Base-by-base conservation (phyloP, 2,329 filamentous ascomycete species). In the Aspergillus sp. region DNA sequence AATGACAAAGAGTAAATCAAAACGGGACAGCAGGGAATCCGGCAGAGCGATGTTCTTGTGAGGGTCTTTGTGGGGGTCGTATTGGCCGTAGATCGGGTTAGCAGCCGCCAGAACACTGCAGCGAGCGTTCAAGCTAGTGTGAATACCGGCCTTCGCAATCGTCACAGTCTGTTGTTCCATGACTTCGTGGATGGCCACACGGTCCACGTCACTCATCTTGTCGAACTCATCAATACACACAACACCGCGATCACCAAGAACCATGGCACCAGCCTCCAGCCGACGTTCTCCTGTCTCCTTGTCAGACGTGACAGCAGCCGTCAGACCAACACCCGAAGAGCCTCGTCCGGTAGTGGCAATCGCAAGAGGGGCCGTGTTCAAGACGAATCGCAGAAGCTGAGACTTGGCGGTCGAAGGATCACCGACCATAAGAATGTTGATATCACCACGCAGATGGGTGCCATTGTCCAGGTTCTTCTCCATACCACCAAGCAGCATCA, bases 151-250 rank as follows among this genome's bases (percentile, higher is more conserved):
- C 76, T 99, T 99, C 48, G 94, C 94, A 66, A 99, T 99, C 13
- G 94, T 99, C 55, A 99, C 94, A 0, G 94, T 99, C 75, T 99
- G 94, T 76, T 99, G 94, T 76, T 99, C 94, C 94, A 99, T 99
- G 60, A 99, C 94, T 89, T 99, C 94, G 83, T 99, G 94, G 63
- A 99, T 99, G 44, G 94, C 94, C 3, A 99, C 94, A 69, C 94
- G 86, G 73, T 99, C 94, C 53, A 97, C 88, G 69, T 99, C 94
- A 52, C 91, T 97, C 94, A 99, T 99, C 74, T 99, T 99, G 78
- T 99, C 94, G 63, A 99, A 99, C 68, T 99, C 94, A 70, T 99
- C 94, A 61, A 99, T 99, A 77, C 94, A 99, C 31, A 99, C 94
- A 10, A 99, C 93, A 62, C 94, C 94, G 58, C 94, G 88, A 71